phyloP scores from a whole-genome alignment of 805 yeast species.

The Blastobotrys muscicola region DNA sequence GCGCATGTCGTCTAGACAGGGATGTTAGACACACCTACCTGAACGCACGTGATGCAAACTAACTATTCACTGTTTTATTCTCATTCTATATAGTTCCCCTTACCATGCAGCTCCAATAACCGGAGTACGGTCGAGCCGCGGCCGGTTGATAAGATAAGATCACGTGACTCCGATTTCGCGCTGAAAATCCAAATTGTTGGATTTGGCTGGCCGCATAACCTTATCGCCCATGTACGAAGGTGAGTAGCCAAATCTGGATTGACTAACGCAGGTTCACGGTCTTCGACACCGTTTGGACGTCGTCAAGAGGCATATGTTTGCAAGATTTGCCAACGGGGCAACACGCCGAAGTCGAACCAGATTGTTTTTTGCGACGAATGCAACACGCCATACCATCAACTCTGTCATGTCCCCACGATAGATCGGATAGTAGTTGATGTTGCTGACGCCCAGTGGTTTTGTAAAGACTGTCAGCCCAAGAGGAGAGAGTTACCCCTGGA shows the following conservation, averaged over 20 bases:
- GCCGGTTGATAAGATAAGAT: not conserved
- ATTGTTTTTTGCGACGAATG: conserved; percentile 34
- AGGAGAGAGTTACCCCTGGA: conserved; percentile 28
- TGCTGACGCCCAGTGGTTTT: conserved; percentile 33
- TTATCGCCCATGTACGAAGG: conserved; percentile 3
- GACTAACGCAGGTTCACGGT: conserved; percentile 4
- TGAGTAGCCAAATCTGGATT: not conserved
- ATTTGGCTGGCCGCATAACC: not conserved
- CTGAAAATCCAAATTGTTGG: not conserved
- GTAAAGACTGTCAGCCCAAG: conserved; percentile 30
- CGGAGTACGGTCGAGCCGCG: not conserved
- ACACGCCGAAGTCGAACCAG: conserved; percentile 27
- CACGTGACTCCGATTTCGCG: too few relatives aligned
- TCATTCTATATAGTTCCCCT: too few relatives aligned
- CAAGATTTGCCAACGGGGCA: conserved; percentile 31
- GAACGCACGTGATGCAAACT: too few relatives aligned
- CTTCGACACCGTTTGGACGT: conserved; percentile 11
- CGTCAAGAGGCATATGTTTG: conserved; percentile 26
- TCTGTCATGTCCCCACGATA: conserved; percentile 33
- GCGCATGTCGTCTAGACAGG: too few relatives aligned
- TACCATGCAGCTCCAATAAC: too few relatives aligned
- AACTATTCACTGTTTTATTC: too few relatives aligned
- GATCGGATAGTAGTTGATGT: conserved; percentile 32
- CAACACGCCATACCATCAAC: conserved; percentile 31
- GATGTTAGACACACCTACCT: too few relatives aligned